Conservation (phyloP, 768 basidiomycete species). For the Phanerochaete carnosa region DNA sequence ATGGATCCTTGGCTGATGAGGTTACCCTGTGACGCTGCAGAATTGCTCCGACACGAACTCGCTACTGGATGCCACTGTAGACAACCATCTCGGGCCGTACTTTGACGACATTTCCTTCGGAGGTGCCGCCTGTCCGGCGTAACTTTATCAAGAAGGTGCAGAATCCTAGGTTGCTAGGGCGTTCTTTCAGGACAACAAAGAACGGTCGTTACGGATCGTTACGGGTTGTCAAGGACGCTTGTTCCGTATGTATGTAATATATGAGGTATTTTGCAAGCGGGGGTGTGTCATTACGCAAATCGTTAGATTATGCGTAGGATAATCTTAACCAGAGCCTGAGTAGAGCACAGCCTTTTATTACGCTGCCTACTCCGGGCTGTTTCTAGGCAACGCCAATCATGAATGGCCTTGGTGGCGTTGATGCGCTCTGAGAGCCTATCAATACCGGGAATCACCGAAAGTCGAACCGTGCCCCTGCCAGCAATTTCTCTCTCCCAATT, state of each 20-base stretch:
- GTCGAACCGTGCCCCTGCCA: not conserved
- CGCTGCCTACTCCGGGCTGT: not conserved
- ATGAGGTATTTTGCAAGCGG: not conserved
- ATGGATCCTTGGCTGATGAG: not conserved
- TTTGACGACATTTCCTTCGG: constrained; percentile 24
- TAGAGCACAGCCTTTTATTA: not conserved
- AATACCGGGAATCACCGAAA: not conserved
- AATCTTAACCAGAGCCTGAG: not conserved
- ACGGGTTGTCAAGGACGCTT: not conserved
- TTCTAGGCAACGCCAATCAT: not conserved
- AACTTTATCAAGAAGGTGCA: not conserved
- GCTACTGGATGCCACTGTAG: constrained; percentile 17
- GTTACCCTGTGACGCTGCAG: constrained; percentile 8
- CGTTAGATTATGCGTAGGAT: not conserved
- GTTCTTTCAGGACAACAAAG: no score
- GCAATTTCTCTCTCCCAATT: not conserved
- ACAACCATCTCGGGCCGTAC: constrained; percentile 27
- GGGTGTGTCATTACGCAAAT: not conserved
- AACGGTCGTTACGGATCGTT: not conserved
- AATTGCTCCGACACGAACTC: constrained; percentile 25
- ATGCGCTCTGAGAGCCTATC: constrained; percentile 1
- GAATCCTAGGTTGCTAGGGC: not conserved
- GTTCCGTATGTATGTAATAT: not conserved
- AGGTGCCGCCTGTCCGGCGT: constrained; percentile 18
- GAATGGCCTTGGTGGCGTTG: constrained; percentile 3